These are phyloP conservation scores for Colletotrichum australisinense DNA, from an alignment of 2,329 filamentous ascomycete species.

Conservation along the genomic window DNA sequence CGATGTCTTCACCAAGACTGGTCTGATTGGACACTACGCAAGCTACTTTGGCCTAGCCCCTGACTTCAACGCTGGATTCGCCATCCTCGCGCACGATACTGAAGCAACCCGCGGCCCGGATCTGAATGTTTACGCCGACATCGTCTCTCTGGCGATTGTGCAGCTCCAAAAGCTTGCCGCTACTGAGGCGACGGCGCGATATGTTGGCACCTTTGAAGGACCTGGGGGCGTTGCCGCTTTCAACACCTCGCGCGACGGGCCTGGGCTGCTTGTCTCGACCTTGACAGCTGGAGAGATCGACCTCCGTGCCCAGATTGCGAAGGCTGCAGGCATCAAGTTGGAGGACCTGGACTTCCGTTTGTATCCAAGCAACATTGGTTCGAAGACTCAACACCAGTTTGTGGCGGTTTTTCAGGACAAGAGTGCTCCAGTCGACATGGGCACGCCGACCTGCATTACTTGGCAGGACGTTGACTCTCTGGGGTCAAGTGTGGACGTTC, in stretches of 20 bases:
- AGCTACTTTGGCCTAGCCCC: slow-evolving; percentile 41
- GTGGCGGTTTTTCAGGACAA: slow-evolving; percentile 46
- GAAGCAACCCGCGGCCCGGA: slow-evolving; percentile 40
- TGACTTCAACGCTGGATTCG: slow-evolving; percentile 45
- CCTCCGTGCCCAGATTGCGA: slow-evolving; percentile 37
- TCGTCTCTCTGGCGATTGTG: slow-evolving; percentile 41
- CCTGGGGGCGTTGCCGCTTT: background rate
- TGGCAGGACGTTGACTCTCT: slow-evolving; percentile 37
- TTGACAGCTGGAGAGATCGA: slow-evolving; percentile 36
- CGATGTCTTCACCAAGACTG: slow-evolving; percentile 43
- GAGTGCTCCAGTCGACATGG: slow-evolving; percentile 43
- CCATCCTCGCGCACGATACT: slow-evolving; percentile 47
- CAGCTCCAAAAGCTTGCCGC: slow-evolving; percentile 36
- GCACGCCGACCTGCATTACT: slow-evolving; percentile 48
- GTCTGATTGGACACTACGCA: slow-evolving; percentile 43
- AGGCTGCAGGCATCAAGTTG: slow-evolving; percentile 36
- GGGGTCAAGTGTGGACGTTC: slow-evolving; percentile 1
- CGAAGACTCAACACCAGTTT: slow-evolving; percentile 40
- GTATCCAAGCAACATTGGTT: slow-evolving; percentile 45
- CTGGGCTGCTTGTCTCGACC: slow-evolving; percentile 41
- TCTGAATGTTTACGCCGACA: slow-evolving; percentile 47
- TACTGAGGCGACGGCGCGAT: slow-evolving; percentile 34
- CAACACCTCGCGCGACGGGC: slow-evolving; percentile 33
- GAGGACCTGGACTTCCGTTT: slow-evolving; percentile 42
- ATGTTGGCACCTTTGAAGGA: slow-evolving; percentile 31